Evolutionary conservation across 108 stramenopile genomes (phyloP), one percentile per base, ranked within the genome.

Genomic region (Fragilaria radians): DNA sequence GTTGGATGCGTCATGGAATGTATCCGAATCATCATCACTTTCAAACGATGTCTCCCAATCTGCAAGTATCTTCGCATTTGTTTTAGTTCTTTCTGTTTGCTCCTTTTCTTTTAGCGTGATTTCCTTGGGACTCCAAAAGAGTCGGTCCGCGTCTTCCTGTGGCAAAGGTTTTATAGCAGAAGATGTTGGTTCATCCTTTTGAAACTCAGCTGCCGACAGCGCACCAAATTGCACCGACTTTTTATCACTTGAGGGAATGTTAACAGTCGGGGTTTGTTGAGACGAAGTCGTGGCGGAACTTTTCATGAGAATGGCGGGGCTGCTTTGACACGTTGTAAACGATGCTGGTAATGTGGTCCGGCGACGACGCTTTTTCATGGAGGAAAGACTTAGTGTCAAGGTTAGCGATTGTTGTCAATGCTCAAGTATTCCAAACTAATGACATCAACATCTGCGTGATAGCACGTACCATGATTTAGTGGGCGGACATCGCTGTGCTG

Each of bases 141-240:
- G 36, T 42, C 36, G 36, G 7, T 14, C 11, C 36, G 36, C 36
- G 7, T 42, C 36, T 14, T 42, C 36, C 11, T 42, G 11, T 7
- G 36, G 11, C 36, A 42, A 42, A 42, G 7, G 36, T 42, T 42
- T 42, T 14, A 42, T 42, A 11, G 36, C 36, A 11, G 36, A 42
- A 11, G 36, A 7, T 42, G 36, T 7, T 14, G 36, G 36, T 42
- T 42, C 36, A 42, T 42, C 36, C 36, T 42, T 42, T 42, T 42
- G 36, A 14, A 42, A 42, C 36, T 42, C 36, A 11, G 36, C 36
- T 42, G 36, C 36, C 36, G 36, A 42, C 36, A 42, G 14, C 11
- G 36, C 36, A 11, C 36, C 36, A 42, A 42, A 42, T 42, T 42
- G 36, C 11, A 42, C 36, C 36, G 36, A 42, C 36, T 42, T 42